phyloP scores from a whole-genome alignment of 78 protist genomes.

The Anaeramoeba flamelloides region DNA sequence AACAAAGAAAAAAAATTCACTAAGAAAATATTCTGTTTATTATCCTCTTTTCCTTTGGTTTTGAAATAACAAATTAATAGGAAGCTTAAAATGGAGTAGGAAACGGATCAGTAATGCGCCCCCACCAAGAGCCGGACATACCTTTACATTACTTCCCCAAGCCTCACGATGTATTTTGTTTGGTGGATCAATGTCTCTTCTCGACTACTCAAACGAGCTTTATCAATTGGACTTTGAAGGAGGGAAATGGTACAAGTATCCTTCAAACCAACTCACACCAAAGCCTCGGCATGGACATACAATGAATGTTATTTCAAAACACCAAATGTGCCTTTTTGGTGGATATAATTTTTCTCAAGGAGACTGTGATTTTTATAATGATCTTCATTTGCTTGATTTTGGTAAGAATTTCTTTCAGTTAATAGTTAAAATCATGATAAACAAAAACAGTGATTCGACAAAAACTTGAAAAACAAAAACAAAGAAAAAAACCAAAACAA shows the following conservation, averaged over 20 bases:
- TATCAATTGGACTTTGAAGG: neutral
- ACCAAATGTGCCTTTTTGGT: neutral
- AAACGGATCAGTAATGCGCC: neutral
- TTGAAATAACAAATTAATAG: too few species aligned
- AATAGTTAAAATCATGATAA: too few species aligned
- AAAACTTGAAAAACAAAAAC: too few species aligned
- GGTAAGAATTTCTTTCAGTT: neutral
- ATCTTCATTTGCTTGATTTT: neutral
- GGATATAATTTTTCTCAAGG: constrained; percentile 2
- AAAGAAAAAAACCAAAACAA: too few species aligned
- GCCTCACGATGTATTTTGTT: neutral
- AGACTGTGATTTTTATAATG: neutral
- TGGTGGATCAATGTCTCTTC: neutral
- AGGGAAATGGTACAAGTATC: neutral
- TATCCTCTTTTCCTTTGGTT: too few species aligned
- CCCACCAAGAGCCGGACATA: neutral
- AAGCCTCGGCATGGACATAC: neutral
- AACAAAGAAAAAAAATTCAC: too few species aligned
- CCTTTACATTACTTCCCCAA: neutral
- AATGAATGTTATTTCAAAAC: neutral
- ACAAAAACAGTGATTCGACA: too few species aligned
- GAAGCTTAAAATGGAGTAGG: neutral
- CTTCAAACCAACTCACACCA: neutral
- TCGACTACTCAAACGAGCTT: neutral
- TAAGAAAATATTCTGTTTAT: too few species aligned